Percentiles rank a stretch among this genome's conserved stretches.
Conservation (phyloP, 805 yeast genomes). For the Candida qinlingensis region DNA sequence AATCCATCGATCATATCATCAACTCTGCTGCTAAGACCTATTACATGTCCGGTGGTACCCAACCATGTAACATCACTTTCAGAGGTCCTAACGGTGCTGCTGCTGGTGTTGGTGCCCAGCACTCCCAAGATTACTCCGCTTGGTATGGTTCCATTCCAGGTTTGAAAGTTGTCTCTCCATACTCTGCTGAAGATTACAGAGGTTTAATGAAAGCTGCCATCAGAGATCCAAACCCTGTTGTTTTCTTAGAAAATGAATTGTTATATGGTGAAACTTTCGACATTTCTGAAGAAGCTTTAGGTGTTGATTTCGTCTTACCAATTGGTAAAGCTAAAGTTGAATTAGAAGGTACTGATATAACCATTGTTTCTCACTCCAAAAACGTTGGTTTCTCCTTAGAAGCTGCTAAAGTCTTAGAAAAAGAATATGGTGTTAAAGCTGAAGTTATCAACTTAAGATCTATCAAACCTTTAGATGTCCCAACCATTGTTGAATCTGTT, state of each 20-base stretch:
- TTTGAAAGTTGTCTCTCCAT: constrained; percentile 93
- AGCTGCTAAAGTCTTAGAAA: constrained; percentile 84
- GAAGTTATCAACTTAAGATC: constrained; percentile 96
- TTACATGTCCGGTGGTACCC: constrained; percentile 99
- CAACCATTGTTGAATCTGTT: constrained; percentile 77
- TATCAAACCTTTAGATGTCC: constrained; percentile 92
- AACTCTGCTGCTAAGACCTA: constrained; percentile 98
- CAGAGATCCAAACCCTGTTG: constrained; percentile 98
- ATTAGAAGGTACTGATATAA: constrained; percentile 84
- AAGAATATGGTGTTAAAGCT: constrained; percentile 81
- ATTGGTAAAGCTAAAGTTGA: constrained; percentile 95
- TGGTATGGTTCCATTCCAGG: constrained; percentile 99
- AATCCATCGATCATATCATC: constrained; percentile 96
- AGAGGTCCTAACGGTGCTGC: constrained; percentile 99
- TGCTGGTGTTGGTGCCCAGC: constrained; percentile 99
- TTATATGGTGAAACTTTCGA: constrained; percentile 89
- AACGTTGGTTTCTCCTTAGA: constrained; percentile 79
- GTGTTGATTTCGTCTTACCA: constrained; percentile 87
- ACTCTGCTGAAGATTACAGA: constrained; percentile 91
- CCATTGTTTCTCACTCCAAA: constrained; percentile 89
- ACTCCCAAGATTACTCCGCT: constrained; percentile 94
- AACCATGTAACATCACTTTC: constrained; percentile 94
- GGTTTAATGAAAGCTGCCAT: constrained; percentile 95
- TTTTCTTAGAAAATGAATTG: constrained; percentile 93
- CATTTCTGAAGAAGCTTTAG: constrained; percentile 81